Base-by-base conservation (phyloP, 192 early-diverging fungal species). In the Coemansia sp. region DNA sequence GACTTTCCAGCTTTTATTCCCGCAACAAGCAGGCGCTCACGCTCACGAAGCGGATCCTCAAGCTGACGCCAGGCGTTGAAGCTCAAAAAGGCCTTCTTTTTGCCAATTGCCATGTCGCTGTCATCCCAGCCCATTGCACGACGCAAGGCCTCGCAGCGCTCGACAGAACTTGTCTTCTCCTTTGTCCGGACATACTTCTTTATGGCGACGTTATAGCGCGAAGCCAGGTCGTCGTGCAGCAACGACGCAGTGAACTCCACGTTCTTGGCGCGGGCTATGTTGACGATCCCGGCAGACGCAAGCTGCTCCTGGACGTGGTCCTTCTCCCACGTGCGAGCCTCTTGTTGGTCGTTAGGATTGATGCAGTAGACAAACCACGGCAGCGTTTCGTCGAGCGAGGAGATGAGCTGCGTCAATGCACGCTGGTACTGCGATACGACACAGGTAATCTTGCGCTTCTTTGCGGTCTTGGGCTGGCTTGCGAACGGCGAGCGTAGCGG, bases 361-460 rank as follows among this genome's bases (percentile, higher is more conserved):
- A 95, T 71, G 71, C 92, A 94, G 69, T 89, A 81, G 45, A 93
- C 59, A 63, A 88, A 90, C 91, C 91, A 94, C 33, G 89, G 85
- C n/a, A 85, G 82, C 5, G 90, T 92, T 61, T 92, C 89, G 65
- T 89, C 88, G 46, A 94, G 73, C 13, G 87, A 85, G 48, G 82
- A 86, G 43, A 88, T 84, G 13, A 92, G 68, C 45, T 91, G 89
- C 34, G 85, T 83, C 34, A 91, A 74, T 7, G 89, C 86, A 5
- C 88, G 86, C 63, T 89, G 88, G 63, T 91, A 80, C 69, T 91
- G 90, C 19, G 87, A 77, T 0, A 85, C 75, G 13, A 91, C 73
- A 20, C 84, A 87, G 0, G 83, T 70, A 14, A 88, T 84, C 70
- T 85, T 88, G 58, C 72, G 77, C 68, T 79, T 79, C 61, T 76